A percentile compares a stretch with the other conserved stretches of the same genome.
Evolutionary conservation across 2,329 filamentous ascomycete species (phyloP).

Genomic region (Penicillium sp.): DNA sequence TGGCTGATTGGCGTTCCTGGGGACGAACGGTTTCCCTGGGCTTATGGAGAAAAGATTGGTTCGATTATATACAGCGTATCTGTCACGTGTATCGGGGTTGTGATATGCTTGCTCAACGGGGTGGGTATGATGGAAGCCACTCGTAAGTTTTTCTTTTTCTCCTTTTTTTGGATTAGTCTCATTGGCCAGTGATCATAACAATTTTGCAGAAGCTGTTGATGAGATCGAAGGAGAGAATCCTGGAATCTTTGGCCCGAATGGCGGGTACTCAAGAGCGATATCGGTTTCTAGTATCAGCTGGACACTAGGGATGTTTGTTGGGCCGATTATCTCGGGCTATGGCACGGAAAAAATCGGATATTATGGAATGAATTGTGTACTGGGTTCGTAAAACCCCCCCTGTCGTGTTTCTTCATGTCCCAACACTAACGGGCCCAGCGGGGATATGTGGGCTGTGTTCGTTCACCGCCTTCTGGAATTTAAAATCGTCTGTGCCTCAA

Average conservation of each 20-base stretch:
- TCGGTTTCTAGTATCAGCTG: conserved; percentile 25
- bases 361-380: conserved; percentile 19
- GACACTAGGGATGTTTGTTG: conserved; percentile 22
- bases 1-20: conserved; percentile 30
- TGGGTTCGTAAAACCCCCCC: conserved; percentile 14
- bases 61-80: conserved; percentile 21
- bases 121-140: conserved; percentile 29
- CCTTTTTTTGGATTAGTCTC: background rate
- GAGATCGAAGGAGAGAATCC: conserved; percentile 19
- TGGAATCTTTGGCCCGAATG: conserved; percentile 25
- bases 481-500: conserved; percentile 9
- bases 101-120: conserved; percentile 25
- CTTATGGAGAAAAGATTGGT: conserved; percentile 13
- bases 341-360: conserved; percentile 20
- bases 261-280: conserved; percentile 24
- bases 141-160: conserved; percentile 17
- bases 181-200: background rate
- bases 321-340: conserved; percentile 20
- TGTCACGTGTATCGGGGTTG: conserved; percentile 19
- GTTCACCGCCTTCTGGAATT: conserved; percentile 6
- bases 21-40: conserved; percentile 26
- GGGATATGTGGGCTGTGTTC: conserved; percentile 15
- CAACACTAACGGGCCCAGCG: conserved; percentile 6
- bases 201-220: conserved; percentile 17
- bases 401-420: conserved; percentile 1